Conservation (phyloP, 371 early-diverging fungal species). For the Mucor irregularis region DNA sequence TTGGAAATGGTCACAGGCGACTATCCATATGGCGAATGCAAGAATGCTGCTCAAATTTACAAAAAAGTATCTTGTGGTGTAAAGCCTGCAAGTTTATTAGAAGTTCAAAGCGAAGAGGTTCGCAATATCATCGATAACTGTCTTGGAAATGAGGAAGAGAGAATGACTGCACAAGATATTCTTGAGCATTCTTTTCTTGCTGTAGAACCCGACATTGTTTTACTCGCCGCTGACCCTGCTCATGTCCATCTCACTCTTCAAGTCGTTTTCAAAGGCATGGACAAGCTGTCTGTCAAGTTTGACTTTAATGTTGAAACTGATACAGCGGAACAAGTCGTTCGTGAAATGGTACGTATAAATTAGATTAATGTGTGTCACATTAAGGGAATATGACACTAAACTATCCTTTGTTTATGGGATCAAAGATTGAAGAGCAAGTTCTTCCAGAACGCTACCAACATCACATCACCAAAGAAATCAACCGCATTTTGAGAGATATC, state of each 20-base stretch:
- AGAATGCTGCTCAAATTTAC: conserved; percentile 86
- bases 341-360: conserved; percentile 70
- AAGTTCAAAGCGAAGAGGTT: conserved; percentile 73
- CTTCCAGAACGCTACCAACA: conserved; percentile 73
- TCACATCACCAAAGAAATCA: conserved; percentile 82
- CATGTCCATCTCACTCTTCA: conserved; percentile 72
- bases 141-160: conserved; percentile 60
- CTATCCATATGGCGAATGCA: conserved; percentile 89
- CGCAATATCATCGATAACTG: conserved; percentile 77
- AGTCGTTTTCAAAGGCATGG: conserved; percentile 81
- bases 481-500: conserved; percentile 80
- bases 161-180: conserved; percentile 76
- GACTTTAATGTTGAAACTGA: conserved; percentile 86
- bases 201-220: conserved; percentile 75
- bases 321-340: conserved; percentile 89
- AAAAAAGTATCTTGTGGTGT: conserved; percentile 78
- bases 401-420: not conserved
- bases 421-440: conserved; percentile 77
- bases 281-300: conserved; percentile 84
- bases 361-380: conserved; percentile 65
- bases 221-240: conserved; percentile 61
- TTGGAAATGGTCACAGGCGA: conserved; percentile 90
- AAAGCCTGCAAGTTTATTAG: conserved; percentile 77
- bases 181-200: conserved; percentile 82
- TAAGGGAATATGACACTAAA: not conserved